Conservation (phyloP, 2,329 filamentous ascomycete genomes). For the Colletotrichum siamense region DNA sequence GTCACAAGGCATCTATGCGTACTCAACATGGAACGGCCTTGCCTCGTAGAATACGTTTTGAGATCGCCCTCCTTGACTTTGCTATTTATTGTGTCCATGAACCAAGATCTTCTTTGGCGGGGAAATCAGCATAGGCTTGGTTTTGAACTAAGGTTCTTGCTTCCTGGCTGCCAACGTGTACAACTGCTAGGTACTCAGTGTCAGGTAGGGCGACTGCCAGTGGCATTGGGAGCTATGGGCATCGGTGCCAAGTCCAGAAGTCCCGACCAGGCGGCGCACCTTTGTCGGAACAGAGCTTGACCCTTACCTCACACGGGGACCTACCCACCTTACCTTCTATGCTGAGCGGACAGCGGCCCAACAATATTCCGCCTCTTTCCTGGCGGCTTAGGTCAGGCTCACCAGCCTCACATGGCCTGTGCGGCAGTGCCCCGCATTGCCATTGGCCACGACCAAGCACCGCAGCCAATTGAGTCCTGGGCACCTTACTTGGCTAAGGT, state of each 20-base stretch:
- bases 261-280: neutral
- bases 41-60: neutral
- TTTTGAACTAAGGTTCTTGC: neutral
- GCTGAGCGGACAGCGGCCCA: neutral
- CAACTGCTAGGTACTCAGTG: too few species aligned
- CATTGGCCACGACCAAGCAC: neutral
- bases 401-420: neutral
- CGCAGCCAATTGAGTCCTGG: neutral
- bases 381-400: neutral
- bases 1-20: neutral
- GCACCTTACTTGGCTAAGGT: neutral
- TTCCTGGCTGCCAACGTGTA: neutral
- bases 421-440: neutral
- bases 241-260: neutral
- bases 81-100: too few species aligned
- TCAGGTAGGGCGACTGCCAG: neutral
- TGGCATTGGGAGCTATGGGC: neutral
- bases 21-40: neutral
- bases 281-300: neutral
- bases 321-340: too few species aligned
- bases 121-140: too few species aligned
- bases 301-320: too few species aligned
- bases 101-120: too few species aligned
- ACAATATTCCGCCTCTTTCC: neutral
- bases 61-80: neutral